Base-by-base conservation (phyloP, 2,329 filamentous ascomycete genomes). In the Pleomassaria siparia region DNA sequence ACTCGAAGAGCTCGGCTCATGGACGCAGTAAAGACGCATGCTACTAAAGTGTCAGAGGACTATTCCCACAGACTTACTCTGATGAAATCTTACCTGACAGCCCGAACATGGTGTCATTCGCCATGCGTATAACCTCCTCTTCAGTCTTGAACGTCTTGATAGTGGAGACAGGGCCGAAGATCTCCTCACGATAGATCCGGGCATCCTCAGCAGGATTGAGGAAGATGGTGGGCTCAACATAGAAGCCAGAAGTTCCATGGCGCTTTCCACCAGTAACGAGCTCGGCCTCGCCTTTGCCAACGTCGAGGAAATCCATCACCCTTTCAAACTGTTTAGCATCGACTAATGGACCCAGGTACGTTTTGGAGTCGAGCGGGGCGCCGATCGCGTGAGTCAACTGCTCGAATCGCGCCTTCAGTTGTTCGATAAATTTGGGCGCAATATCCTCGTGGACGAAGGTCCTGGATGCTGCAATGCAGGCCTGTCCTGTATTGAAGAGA, bases 391-490 rank as follows among this genome's bases (percentile, higher is more conserved):
- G 43, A 10, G 35, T 39, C 9, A 59, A 46, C 25, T 58, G 37
- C 49, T 66, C 56, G 44, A 62, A 69, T 7, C 52, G 53, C 7
- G 21, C 49, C 44, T 66, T 67, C 6, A 70, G 52, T 21, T 50
- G 43, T 32, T 57, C 56, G n/a, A 66, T 45, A 44, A 69, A 68
- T 15, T 60, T 56, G 4, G 44, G 44, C 1, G 63, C 61, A 37
- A 70, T 66, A 32, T 51, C 47, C 39, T 62, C 58, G 28, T 69
- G 63, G 3, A 70, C 55, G 26, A 66, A 63, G 2, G 82, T 73
- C 4, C 80, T 72, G 3, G 78, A 79, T 46, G 78, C 81, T 0
- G 82, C 80, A 55, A 81, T 74, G 62, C 83, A 86, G 1, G 75
- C 74, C 56, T 85, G 82, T 0, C 80, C 80, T 32, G 75, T 76